phyloP scores from a whole-genome alignment of 495 filamentous ascomycete species.

The Podospora tetraspora region DNA sequence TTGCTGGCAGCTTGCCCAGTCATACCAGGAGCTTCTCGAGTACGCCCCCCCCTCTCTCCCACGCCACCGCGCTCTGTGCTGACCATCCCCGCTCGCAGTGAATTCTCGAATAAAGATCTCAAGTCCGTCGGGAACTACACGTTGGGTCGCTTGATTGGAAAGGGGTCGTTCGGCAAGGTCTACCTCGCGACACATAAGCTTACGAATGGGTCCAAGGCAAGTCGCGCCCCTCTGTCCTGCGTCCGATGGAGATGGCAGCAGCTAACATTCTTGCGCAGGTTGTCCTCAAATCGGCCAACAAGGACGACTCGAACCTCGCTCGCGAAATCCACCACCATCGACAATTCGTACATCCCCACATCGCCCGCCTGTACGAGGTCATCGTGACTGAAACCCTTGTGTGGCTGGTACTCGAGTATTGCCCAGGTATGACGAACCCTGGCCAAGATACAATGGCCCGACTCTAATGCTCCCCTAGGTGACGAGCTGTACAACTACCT shows the following conservation, averaged over 20 bases:
- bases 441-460: not conserved
- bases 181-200: conserved; percentile 96
- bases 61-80: conserved; percentile 13
- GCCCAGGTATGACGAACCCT: conserved; percentile 63
- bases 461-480: conserved; percentile 47
- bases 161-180: conserved; percentile 97
- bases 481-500: conserved; percentile 98
- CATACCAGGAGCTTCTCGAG: conserved; percentile 93
- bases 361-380: conserved; percentile 93
- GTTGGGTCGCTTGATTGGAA: conserved; percentile 85
- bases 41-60: conserved; percentile 42
- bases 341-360: conserved; percentile 96
- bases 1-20: conserved; percentile 73
- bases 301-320: conserved; percentile 90
- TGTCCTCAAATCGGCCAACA: conserved; percentile 94
- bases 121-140: conserved; percentile 91
- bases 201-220: conserved; percentile 95
- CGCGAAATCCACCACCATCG: conserved; percentile 98
- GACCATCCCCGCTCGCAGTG: conserved; percentile 48
- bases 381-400: conserved; percentile 92
- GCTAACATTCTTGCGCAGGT: conserved; percentile 52
- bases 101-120: conserved; percentile 90
- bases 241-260: not conserved
- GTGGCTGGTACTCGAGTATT: conserved; percentile 96
- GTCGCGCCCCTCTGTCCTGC: conserved; percentile 15